Evolutionary conservation across 805 yeast genomes (phyloP).

Genomic region (Candida ovalis): DNA sequence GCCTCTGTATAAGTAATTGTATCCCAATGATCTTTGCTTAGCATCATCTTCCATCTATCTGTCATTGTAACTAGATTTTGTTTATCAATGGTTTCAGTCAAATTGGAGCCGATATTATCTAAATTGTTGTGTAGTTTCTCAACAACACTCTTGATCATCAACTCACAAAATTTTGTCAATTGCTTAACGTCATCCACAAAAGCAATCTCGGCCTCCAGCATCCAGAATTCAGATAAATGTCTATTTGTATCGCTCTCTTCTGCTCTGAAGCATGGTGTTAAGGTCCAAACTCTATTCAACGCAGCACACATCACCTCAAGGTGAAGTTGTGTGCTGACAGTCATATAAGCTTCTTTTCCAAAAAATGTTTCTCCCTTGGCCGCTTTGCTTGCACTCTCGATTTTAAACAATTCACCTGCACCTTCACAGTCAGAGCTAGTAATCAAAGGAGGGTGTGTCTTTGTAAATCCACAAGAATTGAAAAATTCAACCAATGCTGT

Average conservation of each 20-base stretch:
- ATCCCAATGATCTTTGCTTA: slow-evolving; percentile 51
- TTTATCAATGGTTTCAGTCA: slow-evolving; percentile 35
- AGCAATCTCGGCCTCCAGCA: slow-evolving; percentile 89
- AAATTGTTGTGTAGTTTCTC: slow-evolving; percentile 25
- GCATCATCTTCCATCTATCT: slow-evolving; percentile 59
- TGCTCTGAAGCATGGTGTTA: slow-evolving; percentile 92
- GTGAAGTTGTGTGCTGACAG: slow-evolving; percentile 92
- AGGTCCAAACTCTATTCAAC: slow-evolving; percentile 77
- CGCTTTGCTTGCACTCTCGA: slow-evolving; percentile 35
- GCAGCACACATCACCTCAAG: slow-evolving; percentile 77
- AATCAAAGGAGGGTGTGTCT: slow-evolving; percentile 81
- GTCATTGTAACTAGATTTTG: slow-evolving; percentile 35
- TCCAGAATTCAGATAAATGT: slow-evolving; percentile 95
- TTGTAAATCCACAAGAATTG: slow-evolving; percentile 49
- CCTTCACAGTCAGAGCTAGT: slow-evolving; percentile 96
- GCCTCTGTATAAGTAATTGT: slow-evolving; percentile 76
- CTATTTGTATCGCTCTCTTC: slow-evolving; percentile 88
- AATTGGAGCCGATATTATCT: slow-evolving; percentile 30
- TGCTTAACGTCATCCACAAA: slow-evolving; percentile 56
- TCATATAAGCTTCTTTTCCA: slow-evolving; percentile 63
- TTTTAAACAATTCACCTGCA: slow-evolving; percentile 83
- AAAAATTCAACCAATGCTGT: slow-evolving; percentile 51
- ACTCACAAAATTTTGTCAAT: slow-evolving; percentile 63
- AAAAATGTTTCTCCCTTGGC: slow-evolving; percentile 42
- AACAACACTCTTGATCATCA: slow-evolving; percentile 57